A percentile compares a stretch with the other conserved stretches of the same genome.
Evolutionary conservation across 345 rosid genomes (phyloP).

Genomic region (Citrus sp.): DNA sequence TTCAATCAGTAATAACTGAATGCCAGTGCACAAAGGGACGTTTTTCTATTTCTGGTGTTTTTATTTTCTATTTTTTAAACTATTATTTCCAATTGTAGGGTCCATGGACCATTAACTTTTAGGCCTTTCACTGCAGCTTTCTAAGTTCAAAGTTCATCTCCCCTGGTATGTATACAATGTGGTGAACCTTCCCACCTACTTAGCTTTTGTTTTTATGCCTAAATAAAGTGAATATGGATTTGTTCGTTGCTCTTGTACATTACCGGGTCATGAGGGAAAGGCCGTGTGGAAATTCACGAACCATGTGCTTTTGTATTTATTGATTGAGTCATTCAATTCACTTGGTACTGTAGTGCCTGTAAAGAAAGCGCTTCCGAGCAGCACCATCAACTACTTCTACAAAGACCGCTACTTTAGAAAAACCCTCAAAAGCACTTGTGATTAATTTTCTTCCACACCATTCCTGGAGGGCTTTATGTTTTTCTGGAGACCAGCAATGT

Average conservation of each 20-base stretch:
- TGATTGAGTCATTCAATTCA: neutral
- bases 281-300: neutral
- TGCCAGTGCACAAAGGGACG: neutral
- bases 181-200: neutral
- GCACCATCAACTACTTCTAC: too few relatives aligned
- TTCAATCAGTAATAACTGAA: neutral
- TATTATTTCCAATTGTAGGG: too few relatives aligned
- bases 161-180: neutral
- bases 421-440: neutral
- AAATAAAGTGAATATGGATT: neutral
- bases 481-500: neutral
- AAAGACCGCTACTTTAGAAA: too few relatives aligned
- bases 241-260: neutral
- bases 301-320: neutral
- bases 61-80: neutral
- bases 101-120: neutral
- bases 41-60: neutral
- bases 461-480: too few relatives aligned
- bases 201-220: neutral
- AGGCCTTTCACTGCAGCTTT: neutral
- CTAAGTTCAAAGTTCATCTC: neutral
- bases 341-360: neutral
- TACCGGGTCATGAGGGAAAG: neutral
- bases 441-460: neutral
- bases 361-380: too few relatives aligned